phyloP scores from a whole-genome alignment of 495 filamentous ascomycete species.

The Aspergillus leporis region DNA sequence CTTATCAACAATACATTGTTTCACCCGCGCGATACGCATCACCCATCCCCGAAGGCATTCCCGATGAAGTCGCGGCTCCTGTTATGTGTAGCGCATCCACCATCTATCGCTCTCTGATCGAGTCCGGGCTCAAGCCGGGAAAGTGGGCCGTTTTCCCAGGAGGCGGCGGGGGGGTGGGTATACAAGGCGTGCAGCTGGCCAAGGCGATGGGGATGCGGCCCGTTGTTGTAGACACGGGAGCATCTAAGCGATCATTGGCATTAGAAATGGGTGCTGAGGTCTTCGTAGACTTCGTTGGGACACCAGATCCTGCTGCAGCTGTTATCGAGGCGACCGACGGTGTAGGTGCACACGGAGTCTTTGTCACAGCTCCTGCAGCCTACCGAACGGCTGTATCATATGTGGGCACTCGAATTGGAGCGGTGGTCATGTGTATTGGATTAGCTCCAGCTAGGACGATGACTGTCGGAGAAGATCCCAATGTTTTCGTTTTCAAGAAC shows the following conservation, averaged over 20 bases:
- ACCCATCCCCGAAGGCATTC: conserved; percentile 62
- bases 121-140: conserved; percentile 55
- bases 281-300: conserved; percentile 50
- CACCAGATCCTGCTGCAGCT: conserved; percentile 33
- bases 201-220: conserved; percentile 54
- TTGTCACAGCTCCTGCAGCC: conserved; percentile 50
- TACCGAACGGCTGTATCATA: conserved; percentile 41
- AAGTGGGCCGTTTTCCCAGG: conserved; percentile 58
- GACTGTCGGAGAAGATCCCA: conserved; percentile 43
- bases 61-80: conserved; percentile 59
- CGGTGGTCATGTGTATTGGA: conserved; percentile 49
- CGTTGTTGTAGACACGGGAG: conserved; percentile 51
- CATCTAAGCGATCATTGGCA: conserved; percentile 38
- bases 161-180: conserved; percentile 62
- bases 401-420: conserved; percentile 42
- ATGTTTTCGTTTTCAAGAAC: conserved; percentile 43
- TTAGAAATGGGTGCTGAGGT: conserved; percentile 51
- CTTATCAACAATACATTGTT: conserved; percentile 69
- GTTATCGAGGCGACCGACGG: conserved; percentile 46
- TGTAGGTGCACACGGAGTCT: conserved; percentile 50
- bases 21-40: conserved; percentile 64
- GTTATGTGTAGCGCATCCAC: conserved; percentile 62
- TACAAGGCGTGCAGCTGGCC: conserved; percentile 63
- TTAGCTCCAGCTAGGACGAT: conserved; percentile 32
- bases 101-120: conserved; percentile 53